Conservation (phyloP, 169 alveolate species). For the Eimeria necatrix region DNA sequence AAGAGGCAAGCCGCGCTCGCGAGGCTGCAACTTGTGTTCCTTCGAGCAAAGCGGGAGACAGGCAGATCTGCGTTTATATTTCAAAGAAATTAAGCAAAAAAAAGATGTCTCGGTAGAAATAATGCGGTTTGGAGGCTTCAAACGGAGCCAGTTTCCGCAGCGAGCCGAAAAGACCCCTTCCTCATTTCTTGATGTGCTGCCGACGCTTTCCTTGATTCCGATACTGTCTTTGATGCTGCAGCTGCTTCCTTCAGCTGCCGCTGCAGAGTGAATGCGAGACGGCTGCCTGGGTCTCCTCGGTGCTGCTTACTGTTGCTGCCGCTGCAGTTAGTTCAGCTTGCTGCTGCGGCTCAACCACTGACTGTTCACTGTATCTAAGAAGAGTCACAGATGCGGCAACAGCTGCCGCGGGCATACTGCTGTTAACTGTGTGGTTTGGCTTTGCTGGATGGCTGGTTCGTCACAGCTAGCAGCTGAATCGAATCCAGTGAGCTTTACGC, state of each 20-base stretch:
- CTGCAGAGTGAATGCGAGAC: neutral
- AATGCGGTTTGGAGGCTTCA: too few relatives aligned
- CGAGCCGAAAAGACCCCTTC: too few relatives aligned
- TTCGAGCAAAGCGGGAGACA: too few relatives aligned
- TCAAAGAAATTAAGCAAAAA: too few relatives aligned
- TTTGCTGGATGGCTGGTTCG: neutral
- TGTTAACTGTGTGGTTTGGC: neutral
- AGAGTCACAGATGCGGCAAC: neutral
- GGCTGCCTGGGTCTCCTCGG: neutral
- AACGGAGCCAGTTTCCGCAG: too few relatives aligned
- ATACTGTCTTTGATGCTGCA: neutral
- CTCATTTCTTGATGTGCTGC: neutral
- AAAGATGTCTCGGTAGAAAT: too few relatives aligned
- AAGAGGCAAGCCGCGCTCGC: neutral
- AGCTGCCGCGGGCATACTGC: neutral
- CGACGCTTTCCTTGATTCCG: neutral
- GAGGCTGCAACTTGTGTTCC: too few relatives aligned
- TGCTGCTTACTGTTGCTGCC: slow-evolving; percentile 58
- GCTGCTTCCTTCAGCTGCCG: neutral
- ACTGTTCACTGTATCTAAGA: neutral
- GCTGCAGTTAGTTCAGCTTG: neutral
- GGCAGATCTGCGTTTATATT: too few relatives aligned
- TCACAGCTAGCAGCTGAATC: slow-evolving; percentile 19
- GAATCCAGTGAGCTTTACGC: neutral
- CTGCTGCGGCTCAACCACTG: neutral